Base-by-base conservation (phyloP, 352 stramenopile species). In the Peronospora belbahrii region DNA sequence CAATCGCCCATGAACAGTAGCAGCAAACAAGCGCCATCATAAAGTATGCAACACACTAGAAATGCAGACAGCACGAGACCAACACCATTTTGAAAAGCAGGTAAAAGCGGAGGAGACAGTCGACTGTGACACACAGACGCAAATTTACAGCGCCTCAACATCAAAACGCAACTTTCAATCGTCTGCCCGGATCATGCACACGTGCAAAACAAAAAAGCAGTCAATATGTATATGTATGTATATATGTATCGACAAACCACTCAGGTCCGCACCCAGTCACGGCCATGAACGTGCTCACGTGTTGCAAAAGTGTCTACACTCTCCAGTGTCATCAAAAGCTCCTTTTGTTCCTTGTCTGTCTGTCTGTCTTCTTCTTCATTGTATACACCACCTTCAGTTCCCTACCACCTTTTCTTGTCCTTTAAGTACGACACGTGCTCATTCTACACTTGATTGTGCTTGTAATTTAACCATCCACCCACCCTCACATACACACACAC, bases 91-190 rank as follows among this genome's bases (percentile, higher is more conserved):
- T 20, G 19, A 52, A 25, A 51, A 55, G 48, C 28, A 40, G 38
- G 15, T 11, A 34, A 7, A 19, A 48, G 23, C 28, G 27, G 52
- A 25, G 40, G 25, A 42, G 38, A 35, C 17, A 46, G 15, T 28
- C n/a, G 37, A 54, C 51, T 24, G 44, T 41, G 17, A 50, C 18
- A 48, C 18, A 48, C 28, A 39, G 27, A 43, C 38, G 50, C 56
- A 60, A 42, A 19, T 44, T n/a, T n/a, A 41, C 39, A 19, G 28
- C 43, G 51, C 41, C 37, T 54, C 32, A 37, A 59, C 44, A 59
- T 61, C 46, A 52, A 62, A 52, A 62, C 52, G 52, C 57, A 59
- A 62, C 52, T 62, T 52, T 44, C 41, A n/a, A 65, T 57, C 44
- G 51, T 61, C 57, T 59, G 59, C 47, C 34, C 38, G 50, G 56